Percentiles rank a stretch among this genome's conserved stretches.
phyloP scores from a whole-genome alignment of 2,329 filamentous ascomycete genomes.

The Didymella arachidicola region DNA sequence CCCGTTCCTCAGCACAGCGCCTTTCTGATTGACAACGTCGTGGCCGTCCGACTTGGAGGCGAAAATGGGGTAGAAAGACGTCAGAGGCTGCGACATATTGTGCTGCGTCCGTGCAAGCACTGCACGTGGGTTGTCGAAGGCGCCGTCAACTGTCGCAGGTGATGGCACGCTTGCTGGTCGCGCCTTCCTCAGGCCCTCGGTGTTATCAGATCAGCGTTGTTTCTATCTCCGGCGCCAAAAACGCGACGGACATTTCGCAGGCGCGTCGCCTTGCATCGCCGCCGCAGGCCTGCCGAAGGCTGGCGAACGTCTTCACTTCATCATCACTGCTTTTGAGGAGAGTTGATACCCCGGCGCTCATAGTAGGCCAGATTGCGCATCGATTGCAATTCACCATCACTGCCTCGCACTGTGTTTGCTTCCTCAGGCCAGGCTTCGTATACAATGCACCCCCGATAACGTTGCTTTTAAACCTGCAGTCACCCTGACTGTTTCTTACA shows the following conservation, averaged over 20 bases:
- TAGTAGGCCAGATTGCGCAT: neutral
- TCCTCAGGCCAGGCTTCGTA: neutral
- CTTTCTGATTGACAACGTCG: slow-evolving; percentile 57
- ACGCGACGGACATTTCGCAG: slow-evolving; percentile 1
- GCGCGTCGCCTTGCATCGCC: slow-evolving; percentile 1
- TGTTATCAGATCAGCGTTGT: slow-evolving; percentile 6
- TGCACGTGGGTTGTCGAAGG: slow-evolving; percentile 5
- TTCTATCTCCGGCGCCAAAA: slow-evolving; percentile 16
- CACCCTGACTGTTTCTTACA: slow-evolving; percentile 11
- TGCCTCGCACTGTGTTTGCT: neutral
- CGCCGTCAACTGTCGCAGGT: slow-evolving; percentile 10
- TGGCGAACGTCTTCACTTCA: slow-evolving; percentile 2
- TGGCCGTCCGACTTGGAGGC: slow-evolving; percentile 59
- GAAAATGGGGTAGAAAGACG: slow-evolving; percentile 58
- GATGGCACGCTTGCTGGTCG: slow-evolving; percentile 1
- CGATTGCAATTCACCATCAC: slow-evolving; percentile 11
- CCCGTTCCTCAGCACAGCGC: slow-evolving; percentile 60
- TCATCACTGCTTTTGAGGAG: neutral
- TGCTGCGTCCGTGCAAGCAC: slow-evolving; percentile 12
- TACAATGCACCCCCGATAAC: slow-evolving; percentile 13
- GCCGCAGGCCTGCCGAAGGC: slow-evolving; percentile 5
- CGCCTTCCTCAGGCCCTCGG: slow-evolving; percentile 6
- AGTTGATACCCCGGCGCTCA: neutral
- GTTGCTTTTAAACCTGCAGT: neutral
- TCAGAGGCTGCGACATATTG: slow-evolving; percentile 50